Conservation (phyloP, 2,329 filamentous ascomycete species). For the Curvularia hawaiiensis region DNA sequence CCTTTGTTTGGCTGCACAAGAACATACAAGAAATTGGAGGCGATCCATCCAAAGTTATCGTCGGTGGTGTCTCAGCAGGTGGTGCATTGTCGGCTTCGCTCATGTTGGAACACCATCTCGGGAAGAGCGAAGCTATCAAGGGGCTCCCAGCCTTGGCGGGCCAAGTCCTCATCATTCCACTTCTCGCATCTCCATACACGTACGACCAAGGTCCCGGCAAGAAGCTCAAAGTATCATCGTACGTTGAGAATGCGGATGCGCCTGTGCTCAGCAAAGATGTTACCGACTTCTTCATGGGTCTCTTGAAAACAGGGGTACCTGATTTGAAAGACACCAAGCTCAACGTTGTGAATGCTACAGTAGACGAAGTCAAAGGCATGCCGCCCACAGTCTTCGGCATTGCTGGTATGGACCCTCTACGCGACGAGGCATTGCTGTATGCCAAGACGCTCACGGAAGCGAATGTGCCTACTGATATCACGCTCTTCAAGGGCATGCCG, state of each 20-base stretch:
- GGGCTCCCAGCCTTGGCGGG: conserved; percentile 50
- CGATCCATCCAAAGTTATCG: conserved; percentile 52
- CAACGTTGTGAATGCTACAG: conserved; percentile 41
- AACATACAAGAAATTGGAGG: conserved; percentile 49
- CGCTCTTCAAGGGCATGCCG: conserved; percentile 59
- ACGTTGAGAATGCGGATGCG: conserved; percentile 52
- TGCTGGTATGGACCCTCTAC: conserved; percentile 56
- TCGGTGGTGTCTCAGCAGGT: conserved; percentile 58
- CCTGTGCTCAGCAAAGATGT: conserved; percentile 53
- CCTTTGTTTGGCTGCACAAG: conserved; percentile 60
- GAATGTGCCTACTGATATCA: conserved; percentile 56
- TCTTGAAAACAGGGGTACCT: conserved; percentile 25
- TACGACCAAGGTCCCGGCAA: conserved; percentile 48
- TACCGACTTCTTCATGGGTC: conserved; percentile 40
- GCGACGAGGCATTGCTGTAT: conserved; percentile 57
- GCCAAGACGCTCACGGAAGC: conserved; percentile 50
- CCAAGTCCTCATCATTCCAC: conserved; percentile 50
- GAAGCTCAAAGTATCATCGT: conserved; percentile 50
- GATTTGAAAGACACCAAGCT: conserved; percentile 42
- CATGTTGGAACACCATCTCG: conserved; percentile 52
- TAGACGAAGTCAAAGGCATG: conserved; percentile 49
- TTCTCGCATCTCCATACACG: conserved; percentile 46
- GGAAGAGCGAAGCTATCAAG: conserved; percentile 38
- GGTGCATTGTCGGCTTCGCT: conserved; percentile 57
- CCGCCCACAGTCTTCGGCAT: conserved; percentile 57